Evolutionary conservation across 75 land plant species (phyloP).

Genomic region (Gnetum montanum): DNA sequence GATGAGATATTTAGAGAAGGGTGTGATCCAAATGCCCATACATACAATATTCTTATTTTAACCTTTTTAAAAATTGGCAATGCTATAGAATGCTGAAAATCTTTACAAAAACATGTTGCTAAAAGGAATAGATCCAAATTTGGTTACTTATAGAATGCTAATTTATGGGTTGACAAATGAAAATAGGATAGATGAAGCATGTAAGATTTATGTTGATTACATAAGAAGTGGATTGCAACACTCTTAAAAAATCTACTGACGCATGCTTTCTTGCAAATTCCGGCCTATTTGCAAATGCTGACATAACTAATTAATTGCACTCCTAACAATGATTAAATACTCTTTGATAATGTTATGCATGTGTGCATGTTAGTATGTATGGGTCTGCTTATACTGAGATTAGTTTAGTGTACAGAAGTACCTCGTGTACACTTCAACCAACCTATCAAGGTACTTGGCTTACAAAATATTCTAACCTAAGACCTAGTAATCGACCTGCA

Average conservation of each 20-base stretch:
- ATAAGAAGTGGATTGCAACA: conserved; percentile 10
- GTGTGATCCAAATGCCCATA: conserved; percentile 32
- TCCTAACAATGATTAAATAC: too few relatives aligned
- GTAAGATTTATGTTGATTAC: conserved; percentile 21
- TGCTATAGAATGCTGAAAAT: conserved; percentile 30
- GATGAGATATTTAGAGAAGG: conserved; percentile 68
- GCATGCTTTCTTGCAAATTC: too few relatives aligned
- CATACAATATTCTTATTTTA: conserved; percentile 44
- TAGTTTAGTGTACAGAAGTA: too few relatives aligned
- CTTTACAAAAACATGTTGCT: conserved; percentile 38
- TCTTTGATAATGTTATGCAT: too few relatives aligned
- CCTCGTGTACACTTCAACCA: too few relatives aligned
- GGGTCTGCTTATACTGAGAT: too few relatives aligned
- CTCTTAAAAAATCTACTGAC: conserved; percentile 2
- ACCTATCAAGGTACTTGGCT: too few relatives aligned
- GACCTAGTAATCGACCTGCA: too few relatives aligned
- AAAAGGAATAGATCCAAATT: conserved; percentile 40
- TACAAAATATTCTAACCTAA: too few relatives aligned
- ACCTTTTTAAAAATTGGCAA: conserved; percentile 41
- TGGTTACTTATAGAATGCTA: conserved; percentile 29
- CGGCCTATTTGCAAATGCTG: too few relatives aligned
- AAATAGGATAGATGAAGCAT: conserved; percentile 28
- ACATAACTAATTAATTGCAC: too few relatives aligned
- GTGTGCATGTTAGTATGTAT: too few relatives aligned
- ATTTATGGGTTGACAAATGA: conserved; percentile 42